Evolutionary conservation across 257 asterid species (phyloP), one percentile per base, ranked within the genome.

Genomic region (Solanum piurae): DNA sequence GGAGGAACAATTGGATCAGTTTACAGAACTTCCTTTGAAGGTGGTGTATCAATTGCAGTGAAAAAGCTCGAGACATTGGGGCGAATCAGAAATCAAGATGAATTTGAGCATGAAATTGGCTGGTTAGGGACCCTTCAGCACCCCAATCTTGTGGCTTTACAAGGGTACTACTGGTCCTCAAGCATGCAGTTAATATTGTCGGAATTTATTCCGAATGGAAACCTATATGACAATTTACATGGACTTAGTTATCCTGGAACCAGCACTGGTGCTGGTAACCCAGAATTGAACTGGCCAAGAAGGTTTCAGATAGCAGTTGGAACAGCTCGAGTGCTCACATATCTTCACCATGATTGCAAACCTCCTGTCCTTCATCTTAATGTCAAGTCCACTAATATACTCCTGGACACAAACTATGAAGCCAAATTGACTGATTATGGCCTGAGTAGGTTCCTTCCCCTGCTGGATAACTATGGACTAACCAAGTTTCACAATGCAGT

Each of bases 111-210:
- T 1, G 98, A 95, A 88, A 90, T 97, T 11, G 98, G 98, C 14
- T 93, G 94, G 33, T 86, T 97, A 21, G 99, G 98, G 60, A 92
- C 69, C 87, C 92, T 97, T 37, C 92, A 73, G 5, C 96, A 96
- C 86, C 94, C 94, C 5, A 95, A 96, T 91, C 92, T 97, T n/a
- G 98, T 94, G 4, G 52, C 94, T 6, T 44, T 94, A 34, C 98
- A 97, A 90, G 99, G 99, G 7, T 96, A 95, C 84, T 97, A 97
- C 34, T 95, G 99, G 99, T 97, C 99, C n/a, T 90, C 98, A 6
- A 94, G 91, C 86, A 93, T 96, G 99, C 95, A 93, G 86, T 83
- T 97, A 23, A 92, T 97, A 68, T 85, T 97, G 58, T 92, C 95
- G 0, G 98, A 97, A 85, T 95, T 93, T 74, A 89, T 94, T 44